These are phyloP conservation scores for Psilocybe azurescens DNA, from an alignment of 768 basidiomycete species.

Conservation along the genomic window DNA sequence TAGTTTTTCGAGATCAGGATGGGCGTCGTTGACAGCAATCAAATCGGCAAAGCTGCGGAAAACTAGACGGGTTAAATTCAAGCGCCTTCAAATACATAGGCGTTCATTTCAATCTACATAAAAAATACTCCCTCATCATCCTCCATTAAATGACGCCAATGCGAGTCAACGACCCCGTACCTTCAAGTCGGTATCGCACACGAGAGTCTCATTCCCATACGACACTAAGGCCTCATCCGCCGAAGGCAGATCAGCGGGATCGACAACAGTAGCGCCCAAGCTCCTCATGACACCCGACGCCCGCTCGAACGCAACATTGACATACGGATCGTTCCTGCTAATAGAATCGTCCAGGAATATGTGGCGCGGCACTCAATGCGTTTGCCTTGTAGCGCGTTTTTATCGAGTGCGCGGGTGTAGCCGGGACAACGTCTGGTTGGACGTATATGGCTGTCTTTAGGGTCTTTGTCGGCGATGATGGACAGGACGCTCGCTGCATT, in stretches of 20 bases:
- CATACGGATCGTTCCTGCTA: slow-evolving; percentile 15
- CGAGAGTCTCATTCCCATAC: slow-evolving; percentile 55
- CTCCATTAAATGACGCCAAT: neutral
- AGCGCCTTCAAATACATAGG: slow-evolving; percentile 52
- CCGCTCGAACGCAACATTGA: slow-evolving; percentile 42
- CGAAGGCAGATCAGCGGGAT: slow-evolving; percentile 65
- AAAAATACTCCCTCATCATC: neutral
- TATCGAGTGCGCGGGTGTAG: slow-evolving; percentile 55
- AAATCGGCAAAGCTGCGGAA: slow-evolving; percentile 58
- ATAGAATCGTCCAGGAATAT: slow-evolving; percentile 38
- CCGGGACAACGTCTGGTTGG: slow-evolving; percentile 56
- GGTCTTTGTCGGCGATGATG: slow-evolving; percentile 57
- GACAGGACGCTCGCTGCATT: slow-evolving; percentile 58
- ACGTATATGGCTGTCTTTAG: slow-evolving; percentile 56
- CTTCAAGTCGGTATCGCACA: slow-evolving; percentile 62
- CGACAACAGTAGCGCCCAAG: slow-evolving; percentile 58
- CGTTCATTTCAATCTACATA: slow-evolving; percentile 52
- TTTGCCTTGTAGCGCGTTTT: slow-evolving; percentile 50
- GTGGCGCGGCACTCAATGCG: slow-evolving; percentile 56
- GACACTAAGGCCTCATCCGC: slow-evolving; percentile 51
- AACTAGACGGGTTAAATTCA: slow-evolving; percentile 56
- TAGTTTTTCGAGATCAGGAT: slow-evolving; percentile 54
- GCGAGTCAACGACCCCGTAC: slow-evolving; percentile 30
- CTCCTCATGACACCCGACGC: slow-evolving; percentile 39
- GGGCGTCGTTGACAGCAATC: slow-evolving; percentile 58